Percentiles rank a stretch among this genome's conserved stretches.
These are phyloP conservation scores for Ophiosphaerella korrae DNA, from an alignment of 2,329 filamentous ascomycete species.

Conservation along the genomic window DNA sequence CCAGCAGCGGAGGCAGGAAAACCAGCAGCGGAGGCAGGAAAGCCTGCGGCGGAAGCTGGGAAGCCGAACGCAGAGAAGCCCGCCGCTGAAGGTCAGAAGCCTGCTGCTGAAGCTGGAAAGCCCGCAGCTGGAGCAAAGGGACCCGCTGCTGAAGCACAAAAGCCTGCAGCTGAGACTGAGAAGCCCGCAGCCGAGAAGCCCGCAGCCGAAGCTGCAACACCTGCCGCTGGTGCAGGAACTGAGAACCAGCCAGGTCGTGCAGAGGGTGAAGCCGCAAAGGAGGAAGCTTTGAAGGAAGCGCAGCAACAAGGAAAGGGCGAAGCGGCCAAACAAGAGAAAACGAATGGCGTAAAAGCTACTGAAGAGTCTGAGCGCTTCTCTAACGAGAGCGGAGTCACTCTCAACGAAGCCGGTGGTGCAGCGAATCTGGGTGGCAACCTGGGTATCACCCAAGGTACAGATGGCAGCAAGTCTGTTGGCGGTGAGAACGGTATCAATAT, in stretches of 20 bases:
- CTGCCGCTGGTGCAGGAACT: conserved; percentile 13
- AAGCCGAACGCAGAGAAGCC: conserved; percentile 8
- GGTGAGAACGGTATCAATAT: conserved; percentile 40
- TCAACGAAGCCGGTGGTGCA: conserved; percentile 29
- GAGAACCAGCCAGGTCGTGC: conserved; percentile 27
- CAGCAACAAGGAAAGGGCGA: conserved; percentile 1
- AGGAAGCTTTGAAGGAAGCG: conserved; percentile 14
- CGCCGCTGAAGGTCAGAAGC: too few relatives aligned
- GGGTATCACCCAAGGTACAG: conserved; percentile 39
- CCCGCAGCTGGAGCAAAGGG: background rate
- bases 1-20: conserved; percentile 9
- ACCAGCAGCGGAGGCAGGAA: conserved; percentile 7
- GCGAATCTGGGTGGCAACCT: conserved; percentile 39
- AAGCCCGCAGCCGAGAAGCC: conserved; percentile 6
- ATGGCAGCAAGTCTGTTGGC: conserved; percentile 39
- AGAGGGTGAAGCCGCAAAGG: conserved; percentile 25
- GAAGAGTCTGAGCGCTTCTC: conserved; percentile 39
- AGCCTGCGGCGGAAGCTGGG: conserved; percentile 11
- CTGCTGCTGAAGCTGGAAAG: too few relatives aligned
- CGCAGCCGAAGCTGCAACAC: conserved; percentile 7
- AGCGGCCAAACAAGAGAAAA: conserved; percentile 22
- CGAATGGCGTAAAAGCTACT: conserved; percentile 32
- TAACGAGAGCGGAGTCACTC: conserved; percentile 33
- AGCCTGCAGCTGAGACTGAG: conserved; percentile 11
- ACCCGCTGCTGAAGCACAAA: conserved; percentile 3